A percentile compares a stretch with the other conserved stretches of the same genome.
These are phyloP conservation scores for Fusarium pseudonygamai DNA, from an alignment of 2,329 filamentous ascomycete species.

Conservation along the genomic window DNA sequence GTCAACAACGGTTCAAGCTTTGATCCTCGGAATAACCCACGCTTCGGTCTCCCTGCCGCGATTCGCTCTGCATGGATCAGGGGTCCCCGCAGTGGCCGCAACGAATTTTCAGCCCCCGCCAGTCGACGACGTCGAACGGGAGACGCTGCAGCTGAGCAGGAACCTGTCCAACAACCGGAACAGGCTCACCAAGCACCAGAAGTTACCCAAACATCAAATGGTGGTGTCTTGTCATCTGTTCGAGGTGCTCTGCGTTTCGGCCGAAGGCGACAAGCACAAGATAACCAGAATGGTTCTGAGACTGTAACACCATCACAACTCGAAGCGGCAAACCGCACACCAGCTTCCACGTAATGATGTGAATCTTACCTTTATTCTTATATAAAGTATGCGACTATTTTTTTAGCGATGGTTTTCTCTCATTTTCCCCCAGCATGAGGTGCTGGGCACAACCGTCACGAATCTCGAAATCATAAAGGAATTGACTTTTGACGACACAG, in stretches of 20 bases:
- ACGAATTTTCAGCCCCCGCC: background rate
- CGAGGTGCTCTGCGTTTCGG: slow-evolving; percentile 48
- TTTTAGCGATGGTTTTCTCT: slow-evolving; percentile 46
- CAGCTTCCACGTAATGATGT: slow-evolving; percentile 26
- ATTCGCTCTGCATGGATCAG: slow-evolving; percentile 54
- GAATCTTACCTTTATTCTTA: slow-evolving; percentile 18
- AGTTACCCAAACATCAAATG: slow-evolving; percentile 20
- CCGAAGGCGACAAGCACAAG: slow-evolving; percentile 39
- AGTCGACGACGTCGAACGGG: slow-evolving; percentile 22
- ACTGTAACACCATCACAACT: slow-evolving; percentile 57
- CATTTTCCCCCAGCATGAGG: slow-evolving; percentile 32
- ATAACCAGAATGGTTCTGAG: slow-evolving; percentile 21
- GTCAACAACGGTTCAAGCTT: slow-evolving; percentile 38
- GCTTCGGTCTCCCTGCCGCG: slow-evolving; percentile 59
- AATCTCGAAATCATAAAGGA: slow-evolving; percentile 39
- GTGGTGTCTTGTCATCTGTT: slow-evolving; percentile 46
- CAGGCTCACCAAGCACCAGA: slow-evolving; percentile 16
- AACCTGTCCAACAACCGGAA: slow-evolving; percentile 15
- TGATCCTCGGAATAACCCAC: slow-evolving; percentile 52
- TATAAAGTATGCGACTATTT: slow-evolving; percentile 37
- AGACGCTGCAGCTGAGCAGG: slow-evolving; percentile 17
- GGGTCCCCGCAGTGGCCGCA: slow-evolving; percentile 16
- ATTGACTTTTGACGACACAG: slow-evolving; percentile 42
- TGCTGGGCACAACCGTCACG: slow-evolving; percentile 41
- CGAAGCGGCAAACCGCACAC: slow-evolving; percentile 53